Base-by-base conservation (phyloP, 73 alveolate species). In the Stentor coeruleus region DNA sequence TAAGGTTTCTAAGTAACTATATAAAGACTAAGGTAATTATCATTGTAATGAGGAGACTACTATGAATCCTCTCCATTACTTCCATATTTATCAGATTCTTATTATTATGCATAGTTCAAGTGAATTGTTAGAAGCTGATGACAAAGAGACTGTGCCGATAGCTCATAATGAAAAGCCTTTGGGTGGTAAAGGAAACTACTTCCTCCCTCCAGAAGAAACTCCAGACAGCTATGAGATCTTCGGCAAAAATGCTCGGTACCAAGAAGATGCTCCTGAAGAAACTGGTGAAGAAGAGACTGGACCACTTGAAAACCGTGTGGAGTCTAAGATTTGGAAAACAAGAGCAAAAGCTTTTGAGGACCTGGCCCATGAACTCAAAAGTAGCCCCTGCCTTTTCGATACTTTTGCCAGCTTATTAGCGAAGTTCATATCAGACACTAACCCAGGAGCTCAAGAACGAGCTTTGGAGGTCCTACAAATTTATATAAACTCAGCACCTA, bases 391-490 rank as follows among this genome's bases (percentile, higher is more conserved):
- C 74, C 88, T 40, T 83, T 82, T 30, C 92, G 86, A 36, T 87
- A 87, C 59, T 76, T 75, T 3, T 87, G 85, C 26, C 85, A 72
- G 4, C 82, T 90, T 90, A 88, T 88, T 20, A 31, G 79, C 42
- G 2, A 88, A 88, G 38, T 76, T 83, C 58, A 82, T 92, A 6
- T 55, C 81, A 35, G 97, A 92, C 81, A 58, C 86, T 14, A 87
- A 92, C 76, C 95, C 97, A 31, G 93, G 94, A 6, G 84, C 90
- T n/a, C 87, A 90, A 79, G 97, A 92, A 74, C 84, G 87, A 41
- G 92, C 94, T 26, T 81, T 91, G 37, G 88, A 85, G 26, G 91
- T 89, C 3, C 58, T 90, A 20, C 59, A 84, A 49, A 85, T 82
- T 60, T 90, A 85, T 81, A 81, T 90, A 39, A 58, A 79, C 1